A percentile compares a stretch with the other conserved stretches of the same genome.
Conservation (phyloP, 2,329 filamentous ascomycete genomes). For the Claviceps purpurea region DNA sequence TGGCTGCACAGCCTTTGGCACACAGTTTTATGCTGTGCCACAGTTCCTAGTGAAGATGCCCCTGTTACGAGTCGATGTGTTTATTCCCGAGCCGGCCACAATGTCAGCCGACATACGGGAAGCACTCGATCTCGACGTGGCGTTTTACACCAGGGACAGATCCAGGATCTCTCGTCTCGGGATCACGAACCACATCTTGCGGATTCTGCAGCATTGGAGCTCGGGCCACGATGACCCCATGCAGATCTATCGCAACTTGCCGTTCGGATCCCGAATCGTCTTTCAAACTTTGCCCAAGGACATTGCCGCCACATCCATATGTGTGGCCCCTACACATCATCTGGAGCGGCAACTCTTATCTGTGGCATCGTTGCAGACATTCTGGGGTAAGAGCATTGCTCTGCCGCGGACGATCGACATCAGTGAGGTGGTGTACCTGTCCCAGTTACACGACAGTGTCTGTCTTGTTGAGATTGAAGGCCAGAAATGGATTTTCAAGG, state of each 20-base stretch:
- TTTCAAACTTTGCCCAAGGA: constrained; percentile 36
- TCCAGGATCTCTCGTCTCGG: constrained; percentile 33
- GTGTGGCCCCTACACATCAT: constrained; percentile 35
- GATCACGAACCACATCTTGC: constrained; percentile 39
- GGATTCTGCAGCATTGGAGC: constrained; percentile 40
- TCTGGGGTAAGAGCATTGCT: constrained; percentile 29
- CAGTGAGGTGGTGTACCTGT: constrained; percentile 32
- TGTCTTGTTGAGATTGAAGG: constrained; percentile 35
- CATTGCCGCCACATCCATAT: constrained; percentile 30
- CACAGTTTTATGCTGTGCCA: constrained; percentile 43
- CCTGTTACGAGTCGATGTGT: constrained; percentile 45
- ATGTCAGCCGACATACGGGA: constrained; percentile 27
- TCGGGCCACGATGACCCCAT: constrained; percentile 15
- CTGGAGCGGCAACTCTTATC: constrained; percentile 40
- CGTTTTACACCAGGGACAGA: constrained; percentile 42
- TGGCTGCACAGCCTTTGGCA: constrained; percentile 42
- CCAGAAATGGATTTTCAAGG: constrained; percentile 41
- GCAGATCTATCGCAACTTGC: constrained; percentile 29
- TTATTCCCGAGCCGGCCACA: constrained; percentile 37
- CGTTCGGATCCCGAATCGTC: constrained; percentile 45
- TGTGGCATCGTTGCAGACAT: constrained; percentile 23
- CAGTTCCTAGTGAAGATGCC: constrained; percentile 31
- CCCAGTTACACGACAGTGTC: constrained; percentile 46
- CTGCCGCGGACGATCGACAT: constrained; percentile 38
- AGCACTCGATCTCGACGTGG: constrained; percentile 32